Conservation (phyloP, 352 stramenopile species). For the Pythium sukuiense region DNA sequence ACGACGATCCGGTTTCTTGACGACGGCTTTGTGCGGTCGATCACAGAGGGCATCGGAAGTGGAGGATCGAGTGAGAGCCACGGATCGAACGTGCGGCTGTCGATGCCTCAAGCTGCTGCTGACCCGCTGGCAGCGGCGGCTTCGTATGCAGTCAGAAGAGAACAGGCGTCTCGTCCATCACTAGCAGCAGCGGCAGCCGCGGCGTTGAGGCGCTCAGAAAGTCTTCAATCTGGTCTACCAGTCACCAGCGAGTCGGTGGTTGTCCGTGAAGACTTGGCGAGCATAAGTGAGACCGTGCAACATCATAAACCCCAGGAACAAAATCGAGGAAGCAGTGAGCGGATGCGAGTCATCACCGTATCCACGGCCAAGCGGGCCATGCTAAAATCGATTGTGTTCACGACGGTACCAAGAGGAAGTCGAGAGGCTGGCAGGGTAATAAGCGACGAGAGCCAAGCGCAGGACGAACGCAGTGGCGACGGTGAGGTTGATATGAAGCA, state of each 20-base stretch:
- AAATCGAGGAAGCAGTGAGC: background rate
- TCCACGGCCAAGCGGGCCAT: constrained; percentile 19
- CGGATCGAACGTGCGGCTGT: background rate
- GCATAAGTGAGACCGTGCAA: background rate
- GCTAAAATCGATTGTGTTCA: constrained; percentile 23
- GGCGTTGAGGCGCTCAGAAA: background rate
- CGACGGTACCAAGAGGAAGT: background rate
- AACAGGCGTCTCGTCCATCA: constrained; percentile 15
- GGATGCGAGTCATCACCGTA: constrained; percentile 19
- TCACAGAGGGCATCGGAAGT: background rate
- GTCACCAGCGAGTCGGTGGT: background rate
- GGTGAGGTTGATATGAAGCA: background rate
- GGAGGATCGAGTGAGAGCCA: background rate
- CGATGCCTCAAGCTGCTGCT: background rate
- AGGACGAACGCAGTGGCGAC: background rate
- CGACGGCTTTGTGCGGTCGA: constrained; percentile 15
- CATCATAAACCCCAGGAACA: background rate
- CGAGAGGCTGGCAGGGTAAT: background rate
- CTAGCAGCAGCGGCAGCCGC: constrained; percentile 17
- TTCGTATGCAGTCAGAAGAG: background rate
- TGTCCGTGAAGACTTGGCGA: background rate
- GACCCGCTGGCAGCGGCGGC: constrained; percentile 3
- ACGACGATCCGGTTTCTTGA: constrained; percentile 25
- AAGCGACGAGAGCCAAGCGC: background rate
- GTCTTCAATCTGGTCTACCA: background rate